A percentile compares a stretch with the other conserved stretches of the same genome.
Conservation (phyloP, 768 basidiomycete genomes). For the Clitopilus hobsonii region DNA sequence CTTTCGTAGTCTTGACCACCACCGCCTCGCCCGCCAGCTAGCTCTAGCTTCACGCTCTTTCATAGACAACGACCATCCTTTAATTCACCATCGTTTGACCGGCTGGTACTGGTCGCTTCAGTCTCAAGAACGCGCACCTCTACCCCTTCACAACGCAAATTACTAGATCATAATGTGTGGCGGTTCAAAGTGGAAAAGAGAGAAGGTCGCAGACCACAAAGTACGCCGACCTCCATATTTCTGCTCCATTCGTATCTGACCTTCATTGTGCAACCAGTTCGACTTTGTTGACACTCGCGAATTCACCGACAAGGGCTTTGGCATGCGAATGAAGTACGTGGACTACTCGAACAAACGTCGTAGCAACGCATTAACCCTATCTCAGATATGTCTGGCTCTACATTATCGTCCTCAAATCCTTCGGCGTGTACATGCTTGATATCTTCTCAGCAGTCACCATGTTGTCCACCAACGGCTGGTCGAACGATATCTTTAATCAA, state of each 20-base stretch:
- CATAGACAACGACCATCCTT: slow-evolving; percentile 10
- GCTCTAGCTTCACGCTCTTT: slow-evolving; percentile 21
- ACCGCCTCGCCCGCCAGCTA: slow-evolving; percentile 11
- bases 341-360: neutral
- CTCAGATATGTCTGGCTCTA: slow-evolving; percentile 90
- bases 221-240: slow-evolving; percentile 34
- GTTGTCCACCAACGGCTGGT: slow-evolving; percentile 88
- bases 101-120: slow-evolving; percentile 38
- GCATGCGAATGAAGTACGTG: slow-evolving; percentile 81
- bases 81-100: slow-evolving; percentile 25
- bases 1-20: slow-evolving; percentile 4
- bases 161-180: slow-evolving; percentile 49
- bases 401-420: slow-evolving; percentile 88
- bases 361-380: neutral
- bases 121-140: slow-evolving; percentile 9
- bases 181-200: slow-evolving; percentile 91
- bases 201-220: slow-evolving; percentile 97
- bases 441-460: slow-evolving; percentile 97
- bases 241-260: slow-evolving; percentile 16
- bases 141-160: slow-evolving; percentile 13
- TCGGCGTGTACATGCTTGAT: slow-evolving; percentile 96
- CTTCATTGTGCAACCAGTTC: slow-evolving; percentile 51
- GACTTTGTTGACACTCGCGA: slow-evolving; percentile 95
- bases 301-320: slow-evolving; percentile 83
- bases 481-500: slow-evolving; percentile 82